Conservation (phyloP, 2,329 filamentous ascomycete species). For the Cladophialophora psammophila region DNA sequence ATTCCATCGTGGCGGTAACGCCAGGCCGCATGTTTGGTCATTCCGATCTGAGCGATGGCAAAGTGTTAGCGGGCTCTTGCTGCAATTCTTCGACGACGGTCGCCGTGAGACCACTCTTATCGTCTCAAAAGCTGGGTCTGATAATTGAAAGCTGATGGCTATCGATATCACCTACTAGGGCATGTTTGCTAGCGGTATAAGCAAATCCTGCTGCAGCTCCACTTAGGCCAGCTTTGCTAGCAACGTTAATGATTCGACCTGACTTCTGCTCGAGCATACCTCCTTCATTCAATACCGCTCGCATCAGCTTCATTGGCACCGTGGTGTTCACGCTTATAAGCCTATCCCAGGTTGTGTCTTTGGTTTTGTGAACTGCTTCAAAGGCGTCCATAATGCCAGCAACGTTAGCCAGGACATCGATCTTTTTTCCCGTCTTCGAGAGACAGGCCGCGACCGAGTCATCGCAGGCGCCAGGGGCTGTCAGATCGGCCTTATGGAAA, state of each 20-base stretch:
- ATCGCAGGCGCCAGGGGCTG: not conserved
- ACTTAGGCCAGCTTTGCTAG: slow-evolving; percentile 49
- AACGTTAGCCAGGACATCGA: slow-evolving; percentile 57
- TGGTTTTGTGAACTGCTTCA: slow-evolving; percentile 42
- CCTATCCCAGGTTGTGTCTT: slow-evolving; percentile 51
- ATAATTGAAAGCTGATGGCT: not conserved
- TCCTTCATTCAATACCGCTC: slow-evolving; percentile 47
- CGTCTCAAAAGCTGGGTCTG: not conserved
- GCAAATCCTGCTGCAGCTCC: slow-evolving; percentile 51
- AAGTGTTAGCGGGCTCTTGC: not conserved
- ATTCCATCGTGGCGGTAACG: slow-evolving; percentile 64
- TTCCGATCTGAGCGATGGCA: slow-evolving; percentile 37
- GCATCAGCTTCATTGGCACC: slow-evolving; percentile 55
- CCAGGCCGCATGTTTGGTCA: slow-evolving; percentile 65
- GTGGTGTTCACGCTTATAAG: slow-evolving; percentile 55
- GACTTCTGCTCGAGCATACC: not conserved
- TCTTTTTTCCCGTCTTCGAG: not conserved
- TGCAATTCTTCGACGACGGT: not conserved
- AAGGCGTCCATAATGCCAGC: slow-evolving; percentile 53
- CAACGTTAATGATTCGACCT: slow-evolving; percentile 52
- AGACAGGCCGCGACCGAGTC: not conserved
- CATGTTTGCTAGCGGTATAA: slow-evolving; percentile 64
- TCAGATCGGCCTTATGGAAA: slow-evolving; percentile 15
- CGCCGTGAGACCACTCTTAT: not conserved
- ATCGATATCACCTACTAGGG: slow-evolving; percentile 54